Base-by-base conservation (phyloP, 768 basidiomycete species). In the Lentinus tigrinus region DNA sequence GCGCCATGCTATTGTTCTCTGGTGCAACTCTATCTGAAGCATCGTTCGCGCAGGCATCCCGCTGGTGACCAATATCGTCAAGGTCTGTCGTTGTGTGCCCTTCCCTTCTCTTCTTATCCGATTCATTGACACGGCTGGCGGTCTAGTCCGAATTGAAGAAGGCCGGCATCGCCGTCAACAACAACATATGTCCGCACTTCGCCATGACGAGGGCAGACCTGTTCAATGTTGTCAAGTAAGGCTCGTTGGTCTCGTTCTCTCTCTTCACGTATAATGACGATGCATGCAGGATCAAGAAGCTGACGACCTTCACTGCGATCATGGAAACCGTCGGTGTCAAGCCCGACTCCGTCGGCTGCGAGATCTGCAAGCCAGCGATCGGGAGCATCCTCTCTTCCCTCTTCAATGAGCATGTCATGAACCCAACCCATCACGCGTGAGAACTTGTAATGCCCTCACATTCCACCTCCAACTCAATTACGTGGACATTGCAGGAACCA, bases 281-380 rank as follows among this genome's bases (percentile, higher is more conserved):
- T 21, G 2, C n/a, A 0, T 39, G 1, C 46, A 83, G 84, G 64
- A 72, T 89, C 61, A 87, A 87, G 69, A 77, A 81, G 57, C 74
- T 89, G 31, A 76, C 70, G 50, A 82, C 78, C n/a, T 84, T 85
- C 57, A 57, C 69, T 1, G 79, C 81, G 27, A 75, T 89, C 39
- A 82, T 88, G 78, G 63, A 66, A 8, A 72, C 73, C 7, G 74
- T 71, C 3, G 87, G 86, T 19, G 72, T 75, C 21, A 75, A 76
- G 38, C 71, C 75, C 34, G 72, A 78, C 42, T 74, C 83, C 0
- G 62, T 85, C 6, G 89, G 89, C 2, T 91, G 89, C 62, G 89
- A 90, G 70, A 70, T 85, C 23, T 91, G 89, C 73, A 88, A 85
- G 63, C 89, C 89, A 4, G 81, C 80, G 6, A 75, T 89, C 31